phyloP scores from a whole-genome alignment of 1,284 basidiomycete species.

The Trichosporon sp. region DNA sequence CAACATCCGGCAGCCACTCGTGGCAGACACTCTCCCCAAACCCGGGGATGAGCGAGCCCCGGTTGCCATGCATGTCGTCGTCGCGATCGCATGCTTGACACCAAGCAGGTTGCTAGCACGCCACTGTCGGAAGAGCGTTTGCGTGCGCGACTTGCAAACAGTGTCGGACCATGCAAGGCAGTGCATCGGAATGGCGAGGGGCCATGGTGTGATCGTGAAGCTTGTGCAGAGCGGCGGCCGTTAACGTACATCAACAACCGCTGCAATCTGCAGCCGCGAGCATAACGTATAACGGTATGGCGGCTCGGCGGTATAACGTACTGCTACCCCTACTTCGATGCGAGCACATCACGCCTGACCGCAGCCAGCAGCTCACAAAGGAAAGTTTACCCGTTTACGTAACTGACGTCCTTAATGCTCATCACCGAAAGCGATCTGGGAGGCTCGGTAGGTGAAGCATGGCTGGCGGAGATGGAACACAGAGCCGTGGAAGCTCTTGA shows the following conservation, averaged over 20 bases:
- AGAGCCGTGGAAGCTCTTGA: background rate
- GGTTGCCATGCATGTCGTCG: slow-evolving; percentile 9
- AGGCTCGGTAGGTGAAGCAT: background rate
- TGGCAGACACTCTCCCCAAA: background rate
- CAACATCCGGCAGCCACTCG: background rate
- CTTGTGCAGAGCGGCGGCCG: background rate
- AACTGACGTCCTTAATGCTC: background rate
- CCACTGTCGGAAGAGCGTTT: background rate
- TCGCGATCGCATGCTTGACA: background rate
- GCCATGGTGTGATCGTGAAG: background rate
- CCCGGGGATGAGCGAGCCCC: background rate
- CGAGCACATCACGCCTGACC: background rate
- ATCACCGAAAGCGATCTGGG: background rate
- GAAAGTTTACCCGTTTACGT: slow-evolving; percentile 12
- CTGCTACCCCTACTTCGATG: background rate
- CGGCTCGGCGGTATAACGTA: slow-evolving; percentile 9
- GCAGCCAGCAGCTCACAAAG: background rate
- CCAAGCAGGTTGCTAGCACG: background rate
- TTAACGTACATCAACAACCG: background rate
- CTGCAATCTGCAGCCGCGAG: slow-evolving; percentile 3
- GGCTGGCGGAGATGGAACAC: background rate
- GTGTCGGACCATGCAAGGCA: background rate
- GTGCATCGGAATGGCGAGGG: background rate
- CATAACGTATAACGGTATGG: slow-evolving; percentile 10
- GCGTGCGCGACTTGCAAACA: background rate